Conservation (phyloP, 2,329 filamentous ascomycete genomes). For the Colletotrichum sp. region DNA sequence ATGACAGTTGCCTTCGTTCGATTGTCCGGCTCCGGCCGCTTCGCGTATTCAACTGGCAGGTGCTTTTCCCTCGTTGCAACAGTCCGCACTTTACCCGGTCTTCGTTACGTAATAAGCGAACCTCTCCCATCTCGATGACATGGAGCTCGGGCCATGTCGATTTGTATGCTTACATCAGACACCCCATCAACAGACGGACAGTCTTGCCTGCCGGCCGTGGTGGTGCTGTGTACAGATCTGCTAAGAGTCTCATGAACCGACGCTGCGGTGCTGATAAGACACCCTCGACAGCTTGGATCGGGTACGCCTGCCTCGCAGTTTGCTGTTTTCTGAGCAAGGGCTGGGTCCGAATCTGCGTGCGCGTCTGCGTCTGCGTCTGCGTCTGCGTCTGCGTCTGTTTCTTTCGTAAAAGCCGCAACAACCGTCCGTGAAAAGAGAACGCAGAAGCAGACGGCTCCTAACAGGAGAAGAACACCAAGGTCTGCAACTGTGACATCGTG, state of each 20-base stretch:
- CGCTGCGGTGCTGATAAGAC: neutral
- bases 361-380: too few species aligned
- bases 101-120: neutral
- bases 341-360: neutral
- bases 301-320: neutral
- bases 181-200: too few species aligned
- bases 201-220: neutral
- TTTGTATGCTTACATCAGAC: neutral
- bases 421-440: neutral
- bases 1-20: neutral
- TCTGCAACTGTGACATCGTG: neutral
- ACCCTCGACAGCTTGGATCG: neutral
- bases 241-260: neutral
- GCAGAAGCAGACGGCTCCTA: too few species aligned
- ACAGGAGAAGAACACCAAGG: too few species aligned
- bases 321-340: neutral
- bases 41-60: neutral
- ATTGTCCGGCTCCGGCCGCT: neutral
- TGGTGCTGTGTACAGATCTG: neutral
- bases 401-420: neutral
- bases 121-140: neutral
- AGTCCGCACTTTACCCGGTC: neutral
- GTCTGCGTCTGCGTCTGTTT: neutral
- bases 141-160: neutral
- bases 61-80: neutral